These are phyloP conservation scores for Lenzites betulinus DNA, from an alignment of 768 basidiomycete species.

Conservation along the genomic window DNA sequence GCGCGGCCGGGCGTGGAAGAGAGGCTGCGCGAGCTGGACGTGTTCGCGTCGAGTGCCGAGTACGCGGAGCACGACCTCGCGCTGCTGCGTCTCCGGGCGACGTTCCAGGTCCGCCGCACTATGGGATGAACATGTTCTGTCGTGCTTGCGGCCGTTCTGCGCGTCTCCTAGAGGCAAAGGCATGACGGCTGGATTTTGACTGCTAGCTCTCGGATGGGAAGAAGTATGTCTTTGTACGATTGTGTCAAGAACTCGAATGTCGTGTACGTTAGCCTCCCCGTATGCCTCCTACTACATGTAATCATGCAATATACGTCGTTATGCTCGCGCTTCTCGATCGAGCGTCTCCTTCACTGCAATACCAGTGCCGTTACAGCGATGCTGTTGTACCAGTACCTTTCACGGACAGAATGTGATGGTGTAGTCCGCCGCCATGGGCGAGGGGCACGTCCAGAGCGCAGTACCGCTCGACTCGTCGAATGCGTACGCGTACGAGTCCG, in stretches of 20 bases:
- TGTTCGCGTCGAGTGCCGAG: not conserved
- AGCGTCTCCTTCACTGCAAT: too few relatives aligned
- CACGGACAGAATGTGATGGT: conserved; percentile 49
- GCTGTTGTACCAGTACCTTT: too few relatives aligned
- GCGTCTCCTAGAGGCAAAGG: not conserved
- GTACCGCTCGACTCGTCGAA: conserved; percentile 51
- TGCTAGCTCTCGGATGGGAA: not conserved
- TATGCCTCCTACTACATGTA: not conserved
- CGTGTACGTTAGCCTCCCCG: not conserved
- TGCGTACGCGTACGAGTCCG: conserved; percentile 52
- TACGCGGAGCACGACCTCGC: conserved; percentile 7
- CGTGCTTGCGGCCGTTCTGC: too few relatives aligned
- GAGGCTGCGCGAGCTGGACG: not conserved
- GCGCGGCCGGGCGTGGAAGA: not conserved
- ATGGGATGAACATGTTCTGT: not conserved
- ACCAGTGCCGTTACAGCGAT: too few relatives aligned
- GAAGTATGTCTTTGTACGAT: not conserved
- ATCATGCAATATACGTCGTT: not conserved
- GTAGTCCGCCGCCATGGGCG: conserved; percentile 41
- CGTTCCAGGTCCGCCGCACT: not conserved
- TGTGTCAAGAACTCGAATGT: too few relatives aligned
- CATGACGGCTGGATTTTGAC: too few relatives aligned
- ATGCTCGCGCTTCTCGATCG: not conserved
- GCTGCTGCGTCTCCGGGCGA: conserved; percentile 3
- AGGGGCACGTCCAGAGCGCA: conserved; percentile 48